Evolutionary conservation across 2,329 filamentous ascomycete genomes (phyloP).

Genomic region (Sporothrix pallida): DNA sequence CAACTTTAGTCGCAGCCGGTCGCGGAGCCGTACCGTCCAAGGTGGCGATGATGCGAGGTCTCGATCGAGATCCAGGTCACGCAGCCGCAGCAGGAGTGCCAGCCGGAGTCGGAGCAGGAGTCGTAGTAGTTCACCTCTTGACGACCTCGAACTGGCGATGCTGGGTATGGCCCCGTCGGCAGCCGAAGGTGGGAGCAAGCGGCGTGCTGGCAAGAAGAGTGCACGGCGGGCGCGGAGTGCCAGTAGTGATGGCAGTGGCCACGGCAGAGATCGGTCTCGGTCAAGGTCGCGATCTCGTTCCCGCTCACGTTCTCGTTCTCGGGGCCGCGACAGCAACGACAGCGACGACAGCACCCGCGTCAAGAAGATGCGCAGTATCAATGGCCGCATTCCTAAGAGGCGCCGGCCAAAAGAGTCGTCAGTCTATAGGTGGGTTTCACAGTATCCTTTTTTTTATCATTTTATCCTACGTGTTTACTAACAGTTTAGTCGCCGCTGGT

Average conservation of each 20-base stretch:
- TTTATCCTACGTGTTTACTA: neutral
- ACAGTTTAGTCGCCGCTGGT: conserved; percentile 21
- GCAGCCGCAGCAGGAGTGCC: neutral
- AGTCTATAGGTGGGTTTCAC: conserved; percentile 22
- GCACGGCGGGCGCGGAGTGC: neutral
- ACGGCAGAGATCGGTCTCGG: neutral
- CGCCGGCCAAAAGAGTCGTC: conserved; percentile 26
- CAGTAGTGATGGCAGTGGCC: neutral
- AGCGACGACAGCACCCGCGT: neutral
- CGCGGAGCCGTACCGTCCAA: neutral
- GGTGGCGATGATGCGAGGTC: too few species aligned
- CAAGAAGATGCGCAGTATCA: conserved; percentile 19
- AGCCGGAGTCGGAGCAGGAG: conserved; percentile 28
- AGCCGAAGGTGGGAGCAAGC: conserved; percentile 26
- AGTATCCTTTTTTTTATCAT: neutral
- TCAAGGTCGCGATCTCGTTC: neutral
- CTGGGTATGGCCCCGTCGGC: conserved; percentile 41
- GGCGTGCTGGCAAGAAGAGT: conserved; percentile 7
- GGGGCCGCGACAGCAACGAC: neutral
- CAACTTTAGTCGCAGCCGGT: neutral
- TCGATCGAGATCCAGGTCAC: neutral
- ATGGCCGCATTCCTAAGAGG: conserved; percentile 28
- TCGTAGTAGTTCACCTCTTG: conserved; percentile 39
- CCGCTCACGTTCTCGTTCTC: neutral
- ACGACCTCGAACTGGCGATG: conserved; percentile 40